Evolutionary conservation across 2,329 filamentous ascomycete genomes (phyloP), one percentile per base, ranked within the genome.

Genomic region (Fusarium sarcochroum): DNA sequence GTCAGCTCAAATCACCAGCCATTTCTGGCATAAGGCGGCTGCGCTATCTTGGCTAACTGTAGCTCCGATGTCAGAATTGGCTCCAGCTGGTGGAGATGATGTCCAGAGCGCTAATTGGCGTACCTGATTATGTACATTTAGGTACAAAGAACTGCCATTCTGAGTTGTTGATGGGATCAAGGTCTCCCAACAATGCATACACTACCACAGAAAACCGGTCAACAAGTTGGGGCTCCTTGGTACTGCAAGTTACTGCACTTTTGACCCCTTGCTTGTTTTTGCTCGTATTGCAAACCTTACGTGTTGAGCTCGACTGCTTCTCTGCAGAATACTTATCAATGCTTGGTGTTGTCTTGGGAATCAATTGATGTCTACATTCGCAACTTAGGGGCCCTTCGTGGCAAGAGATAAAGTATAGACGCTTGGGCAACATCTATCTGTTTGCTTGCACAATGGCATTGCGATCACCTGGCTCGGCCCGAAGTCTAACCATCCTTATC

Each of bases 1-100:
- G 63, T 63, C 59, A 60, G 52, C 66, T 54, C 47, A 40, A 64
- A 34, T 54, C 55, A 27, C 38, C 46, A 62, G 49, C 66, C 66
- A 66, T 51, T 60, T 63, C 51, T 62, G 47, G 58, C 44, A 56
- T 48, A 40, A 57, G 48, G 53, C 53, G 53, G 45, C 44, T 41
- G 44, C 63, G 52, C 60, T 57, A 58, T 45, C 50, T 59, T 34
- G 47, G 21, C 30, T 38, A 47, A 41, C 47, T 55, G 18, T 45
- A 60, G 42, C 50, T 62, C 34, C 20, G 37, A 49, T 63, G 46
- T 60, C 44, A 57, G 38, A 52, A 55, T 34, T 32, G 35, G 25
- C 10, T 46, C 45, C 44, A 45, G 47, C 41, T 58, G 47, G 59
- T 62, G 55, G 69, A 53, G 60, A 61, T 68, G 58, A 57, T 53